Conservation (phyloP, 352 stramenopile genomes). For the Phytophthora ramorum region DNA sequence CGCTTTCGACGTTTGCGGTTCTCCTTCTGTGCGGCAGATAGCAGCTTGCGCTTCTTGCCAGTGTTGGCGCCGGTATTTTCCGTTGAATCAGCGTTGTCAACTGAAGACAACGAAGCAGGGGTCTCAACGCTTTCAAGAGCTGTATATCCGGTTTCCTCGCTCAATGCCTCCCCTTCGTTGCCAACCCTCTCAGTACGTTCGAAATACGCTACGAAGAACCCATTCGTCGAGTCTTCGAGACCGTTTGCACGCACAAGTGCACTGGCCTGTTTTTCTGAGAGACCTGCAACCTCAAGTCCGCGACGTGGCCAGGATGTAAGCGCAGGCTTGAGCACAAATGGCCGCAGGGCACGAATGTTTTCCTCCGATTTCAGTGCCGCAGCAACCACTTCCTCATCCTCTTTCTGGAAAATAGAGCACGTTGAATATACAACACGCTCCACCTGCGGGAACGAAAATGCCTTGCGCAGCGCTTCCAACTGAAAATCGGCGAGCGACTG, state of each 20-base stretch:
- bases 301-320: slow-evolving; percentile 80
- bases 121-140: slow-evolving; percentile 3
- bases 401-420: slow-evolving; percentile 95
- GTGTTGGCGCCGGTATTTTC: slow-evolving; percentile 3
- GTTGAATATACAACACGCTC: slow-evolving; percentile 97
- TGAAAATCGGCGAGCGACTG: slow-evolving; percentile 96
- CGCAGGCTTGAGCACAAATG: slow-evolving; percentile 74
- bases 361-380: slow-evolving; percentile 80
- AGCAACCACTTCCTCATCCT: slow-evolving; percentile 96
- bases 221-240: slow-evolving; percentile 94
- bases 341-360: slow-evolving; percentile 46
- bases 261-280: slow-evolving; percentile 70
- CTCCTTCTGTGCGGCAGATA: slow-evolving; percentile 72
- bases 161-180: neutral
- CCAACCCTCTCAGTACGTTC: slow-evolving; percentile 53
- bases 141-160: neutral
- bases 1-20: slow-evolving; percentile 80
- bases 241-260: slow-evolving; percentile 92
- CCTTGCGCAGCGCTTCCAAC: slow-evolving; percentile 92
- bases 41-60: slow-evolving; percentile 67
- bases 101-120: neutral
- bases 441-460: slow-evolving; percentile 94
- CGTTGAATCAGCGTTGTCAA: neutral
- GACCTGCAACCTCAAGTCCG: slow-evolving; percentile 61
- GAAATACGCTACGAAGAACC: slow-evolving; percentile 98